Evolutionary conservation across 192 early-diverging fungal genomes (phyloP).

Genomic region (Glomus cerebriforme): DNA sequence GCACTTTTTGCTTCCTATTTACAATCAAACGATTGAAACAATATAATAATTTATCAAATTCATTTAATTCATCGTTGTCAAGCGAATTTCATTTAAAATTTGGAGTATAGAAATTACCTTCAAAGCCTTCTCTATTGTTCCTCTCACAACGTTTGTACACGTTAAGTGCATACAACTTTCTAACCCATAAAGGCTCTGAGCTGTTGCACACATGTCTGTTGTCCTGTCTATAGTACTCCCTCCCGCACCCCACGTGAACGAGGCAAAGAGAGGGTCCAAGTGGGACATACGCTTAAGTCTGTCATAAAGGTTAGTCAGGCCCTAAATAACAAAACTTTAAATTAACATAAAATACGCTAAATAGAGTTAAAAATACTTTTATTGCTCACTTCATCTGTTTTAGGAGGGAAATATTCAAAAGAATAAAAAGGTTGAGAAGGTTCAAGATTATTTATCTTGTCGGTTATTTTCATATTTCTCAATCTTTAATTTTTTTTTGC

Average conservation of each 20-base stretch:
- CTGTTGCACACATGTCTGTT: constrained; percentile 79
- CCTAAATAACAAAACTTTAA: constrained; percentile 43
- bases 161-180: constrained; percentile 97
- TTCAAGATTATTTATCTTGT: constrained; percentile 64
- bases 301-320: constrained; percentile 88
- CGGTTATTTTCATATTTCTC: constrained; percentile 65
- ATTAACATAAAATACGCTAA: background rate
- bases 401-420: constrained; percentile 99
- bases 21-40: background rate
- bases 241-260: constrained; percentile 97
- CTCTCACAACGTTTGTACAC: constrained; percentile 94
- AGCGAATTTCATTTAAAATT: background rate
- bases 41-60: background rate
- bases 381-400: constrained; percentile 72
- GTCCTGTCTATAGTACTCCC: constrained; percentile 88
- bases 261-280: constrained; percentile 89
- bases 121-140: constrained; percentile 82
- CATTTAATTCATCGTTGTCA: background rate
- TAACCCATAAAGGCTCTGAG: constrained; percentile 88
- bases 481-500: too few species aligned
- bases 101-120: constrained; percentile 44
- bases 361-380: background rate
- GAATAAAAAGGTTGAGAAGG: constrained; percentile 66
- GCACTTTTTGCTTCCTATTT: constrained; percentile 73
- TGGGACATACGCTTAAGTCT: constrained; percentile 92